phyloP scores from a whole-genome alignment of 192 early-diverging fungal genomes.

The Podila epicladia region DNA sequence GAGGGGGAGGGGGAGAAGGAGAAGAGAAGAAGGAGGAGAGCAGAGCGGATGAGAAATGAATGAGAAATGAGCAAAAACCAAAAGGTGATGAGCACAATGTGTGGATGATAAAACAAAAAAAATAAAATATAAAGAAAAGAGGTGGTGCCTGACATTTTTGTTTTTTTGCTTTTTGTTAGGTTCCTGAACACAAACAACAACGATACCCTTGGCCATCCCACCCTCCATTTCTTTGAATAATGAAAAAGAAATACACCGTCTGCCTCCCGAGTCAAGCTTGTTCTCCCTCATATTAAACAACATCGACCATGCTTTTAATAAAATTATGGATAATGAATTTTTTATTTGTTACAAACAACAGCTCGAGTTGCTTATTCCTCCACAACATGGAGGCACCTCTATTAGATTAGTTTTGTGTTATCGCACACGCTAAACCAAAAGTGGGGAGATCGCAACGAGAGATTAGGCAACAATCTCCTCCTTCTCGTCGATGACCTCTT shows the following conservation, averaged over 20 bases:
- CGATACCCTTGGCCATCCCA: too few species aligned
- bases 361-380: too few species aligned
- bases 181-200: background rate
- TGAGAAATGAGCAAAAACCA: background rate
- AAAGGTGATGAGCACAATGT: background rate
- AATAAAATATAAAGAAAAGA: conserved; percentile 5
- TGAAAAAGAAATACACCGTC: too few species aligned
- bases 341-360: too few species aligned
- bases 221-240: too few species aligned
- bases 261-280: too few species aligned
- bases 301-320: too few species aligned
- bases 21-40: background rate
- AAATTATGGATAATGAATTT: too few species aligned
- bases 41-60: background rate
- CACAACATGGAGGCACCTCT: too few species aligned
- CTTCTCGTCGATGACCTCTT: conserved; percentile 86
- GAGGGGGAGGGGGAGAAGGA: background rate
- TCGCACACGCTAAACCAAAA: too few species aligned
- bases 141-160: background rate
- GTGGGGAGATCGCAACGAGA: background rate
- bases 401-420: too few species aligned
- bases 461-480: conserved; percentile 76
- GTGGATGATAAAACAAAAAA: background rate
- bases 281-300: too few species aligned
- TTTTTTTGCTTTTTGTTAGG: background rate